Evolutionary conservation across 2,329 filamentous ascomycete species (phyloP).

Genomic region (Neofusicoccum laricinum): DNA sequence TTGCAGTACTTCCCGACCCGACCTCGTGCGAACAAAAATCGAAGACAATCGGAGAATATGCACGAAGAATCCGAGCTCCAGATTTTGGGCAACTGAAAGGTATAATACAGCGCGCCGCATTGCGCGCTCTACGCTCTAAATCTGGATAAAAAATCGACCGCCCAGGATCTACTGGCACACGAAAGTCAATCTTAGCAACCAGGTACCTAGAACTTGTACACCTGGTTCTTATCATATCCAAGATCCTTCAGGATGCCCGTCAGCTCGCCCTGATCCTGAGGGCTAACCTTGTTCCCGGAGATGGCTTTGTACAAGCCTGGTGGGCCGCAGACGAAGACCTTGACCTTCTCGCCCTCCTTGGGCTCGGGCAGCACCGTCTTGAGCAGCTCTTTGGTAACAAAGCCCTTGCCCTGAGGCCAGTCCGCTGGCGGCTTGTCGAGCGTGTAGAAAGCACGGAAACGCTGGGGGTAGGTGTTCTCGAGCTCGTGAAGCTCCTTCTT

Average conservation of each 20-base stretch:
- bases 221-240: constrained; percentile 82
- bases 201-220: constrained; percentile 81
- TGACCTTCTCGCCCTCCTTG: constrained; percentile 79
- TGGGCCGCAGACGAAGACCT: constrained; percentile 94
- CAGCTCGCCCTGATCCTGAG: constrained; percentile 91
- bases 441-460: constrained; percentile 93
- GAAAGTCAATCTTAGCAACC: background rate
- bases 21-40: too few relatives aligned
- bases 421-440: constrained; percentile 79
- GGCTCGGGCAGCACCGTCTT: constrained; percentile 95
- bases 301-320: constrained; percentile 92
- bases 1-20: too few relatives aligned
- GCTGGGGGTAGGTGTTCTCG: constrained; percentile 92
- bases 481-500: constrained; percentile 80
- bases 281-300: constrained; percentile 84
- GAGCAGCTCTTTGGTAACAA: constrained; percentile 84
- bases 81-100: background rate
- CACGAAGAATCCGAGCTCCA: too few relatives aligned
- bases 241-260: constrained; percentile 77
- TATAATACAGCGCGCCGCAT: background rate
- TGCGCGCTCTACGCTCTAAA: constrained; percentile 11
- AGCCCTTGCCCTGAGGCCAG: constrained; percentile 75
- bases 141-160: background rate
- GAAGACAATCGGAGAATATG: background rate
- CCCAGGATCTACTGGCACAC: background rate